Evolutionary conservation across 768 basidiomycete species (phyloP).

Genomic region (Thelephora aurantiotincta): DNA sequence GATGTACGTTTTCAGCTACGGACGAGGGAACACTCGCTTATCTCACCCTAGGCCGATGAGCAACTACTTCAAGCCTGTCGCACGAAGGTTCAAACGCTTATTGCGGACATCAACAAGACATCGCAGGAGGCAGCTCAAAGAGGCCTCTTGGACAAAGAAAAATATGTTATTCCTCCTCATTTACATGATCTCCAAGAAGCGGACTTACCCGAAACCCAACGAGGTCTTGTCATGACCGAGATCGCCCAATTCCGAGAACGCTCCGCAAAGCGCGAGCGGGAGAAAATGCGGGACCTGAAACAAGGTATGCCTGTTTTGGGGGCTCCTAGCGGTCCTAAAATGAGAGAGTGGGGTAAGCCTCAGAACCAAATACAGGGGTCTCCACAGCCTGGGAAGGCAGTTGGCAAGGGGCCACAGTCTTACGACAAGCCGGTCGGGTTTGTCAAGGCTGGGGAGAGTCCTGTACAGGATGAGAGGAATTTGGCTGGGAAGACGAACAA

Average conservation of each 20-base stretch:
- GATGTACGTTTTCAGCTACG: constrained; percentile 40
- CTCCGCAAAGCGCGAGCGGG: constrained; percentile 80
- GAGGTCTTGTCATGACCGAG: constrained; percentile 88
- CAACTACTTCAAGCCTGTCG: constrained; percentile 46
- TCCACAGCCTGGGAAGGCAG: constrained; percentile 30
- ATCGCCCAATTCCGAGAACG: constrained; percentile 94
- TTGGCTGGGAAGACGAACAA: constrained; percentile 28
- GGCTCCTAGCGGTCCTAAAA: constrained; percentile 61
- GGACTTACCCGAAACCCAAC: constrained; percentile 87
- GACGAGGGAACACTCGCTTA: background rate
- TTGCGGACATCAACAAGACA: constrained; percentile 55
- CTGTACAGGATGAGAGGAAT: constrained; percentile 20
- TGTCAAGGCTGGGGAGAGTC: constrained; percentile 50
- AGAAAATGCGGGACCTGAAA: constrained; percentile 71
- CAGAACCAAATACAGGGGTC: constrained; percentile 19
- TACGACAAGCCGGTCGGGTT: constrained; percentile 76
- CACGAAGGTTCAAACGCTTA: constrained; percentile 45
- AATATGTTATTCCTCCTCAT: constrained; percentile 90
- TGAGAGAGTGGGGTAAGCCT: constrained; percentile 68
- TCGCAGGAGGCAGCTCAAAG: constrained; percentile 65
- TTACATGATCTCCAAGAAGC: constrained; percentile 93
- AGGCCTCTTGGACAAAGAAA: constrained; percentile 70
- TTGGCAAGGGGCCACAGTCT: constrained; percentile 57
- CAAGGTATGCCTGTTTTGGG: constrained; percentile 25
- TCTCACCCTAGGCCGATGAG: constrained; percentile 49